Conservation (phyloP, 306 rosid genomes). For the Sophora flavescens region DNA sequence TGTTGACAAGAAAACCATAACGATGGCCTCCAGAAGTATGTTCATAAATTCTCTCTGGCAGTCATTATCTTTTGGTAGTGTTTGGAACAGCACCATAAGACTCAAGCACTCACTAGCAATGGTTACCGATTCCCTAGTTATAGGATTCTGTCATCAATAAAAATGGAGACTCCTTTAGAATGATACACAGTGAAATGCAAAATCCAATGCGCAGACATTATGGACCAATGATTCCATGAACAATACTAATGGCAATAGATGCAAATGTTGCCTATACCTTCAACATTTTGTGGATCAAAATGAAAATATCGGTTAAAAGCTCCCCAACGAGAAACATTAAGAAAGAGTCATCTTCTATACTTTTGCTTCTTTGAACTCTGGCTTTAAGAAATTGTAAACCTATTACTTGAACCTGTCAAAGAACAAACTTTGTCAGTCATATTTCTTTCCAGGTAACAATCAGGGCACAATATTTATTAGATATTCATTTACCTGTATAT, state of each 20-base stretch:
- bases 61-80: conserved; percentile 65
- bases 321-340: conserved; percentile 81
- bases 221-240: conserved; percentile 25
- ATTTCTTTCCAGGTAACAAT: conserved; percentile 42
- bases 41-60: conserved; percentile 72
- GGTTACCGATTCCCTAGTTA: conserved; percentile 76
- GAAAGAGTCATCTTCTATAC: conserved; percentile 65
- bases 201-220: background rate
- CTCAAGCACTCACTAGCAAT: conserved; percentile 78
- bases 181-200: conserved; percentile 33
- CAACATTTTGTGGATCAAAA: conserved; percentile 63
- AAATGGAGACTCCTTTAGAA: conserved; percentile 46
- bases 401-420: conserved; percentile 74
- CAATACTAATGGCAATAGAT: conserved; percentile 19
- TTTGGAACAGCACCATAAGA: conserved; percentile 81
- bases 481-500: conserved; percentile 67
- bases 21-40: conserved; percentile 80
- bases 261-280: conserved; percentile 61
- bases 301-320: conserved; percentile 64
- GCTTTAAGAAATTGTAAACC: conserved; percentile 85
- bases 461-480: conserved; percentile 37
- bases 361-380: conserved; percentile 64
- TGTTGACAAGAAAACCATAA: conserved; percentile 72
- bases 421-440: conserved; percentile 47
- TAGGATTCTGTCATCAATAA: conserved; percentile 65